Percentiles rank a stretch among this genome's conserved stretches.
Conservation (phyloP, 2,329 filamentous ascomycete genomes). For the Paraphoma chrysanthemicola region DNA sequence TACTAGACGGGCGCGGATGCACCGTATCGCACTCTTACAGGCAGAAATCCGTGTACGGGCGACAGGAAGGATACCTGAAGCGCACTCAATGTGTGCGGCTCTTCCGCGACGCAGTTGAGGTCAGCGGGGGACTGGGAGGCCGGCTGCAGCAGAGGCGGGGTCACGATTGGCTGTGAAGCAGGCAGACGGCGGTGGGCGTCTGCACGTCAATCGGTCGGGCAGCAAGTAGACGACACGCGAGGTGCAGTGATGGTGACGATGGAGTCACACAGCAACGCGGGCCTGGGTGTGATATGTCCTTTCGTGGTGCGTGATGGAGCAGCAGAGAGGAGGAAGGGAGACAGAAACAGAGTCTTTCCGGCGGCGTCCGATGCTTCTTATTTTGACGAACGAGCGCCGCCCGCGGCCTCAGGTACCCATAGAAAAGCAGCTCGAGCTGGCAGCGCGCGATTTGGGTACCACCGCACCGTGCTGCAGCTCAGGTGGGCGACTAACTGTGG, state of each 20-base stretch:
- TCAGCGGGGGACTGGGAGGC: constrained; percentile 24
- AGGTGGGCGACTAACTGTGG: constrained; percentile 34
- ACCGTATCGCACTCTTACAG: constrained; percentile 24
- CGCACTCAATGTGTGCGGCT: constrained; percentile 32
- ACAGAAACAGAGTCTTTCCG: constrained; percentile 16
- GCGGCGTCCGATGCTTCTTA: constrained; percentile 36
- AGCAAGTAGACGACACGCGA: constrained; percentile 31
- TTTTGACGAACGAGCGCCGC: constrained; percentile 21
- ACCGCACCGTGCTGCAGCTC: constrained; percentile 28
- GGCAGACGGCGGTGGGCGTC: constrained; percentile 29
- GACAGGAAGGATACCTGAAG: constrained; percentile 30
- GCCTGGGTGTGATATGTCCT: not conserved
- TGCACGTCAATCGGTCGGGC: constrained; percentile 45
- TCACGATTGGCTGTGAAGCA: constrained; percentile 31
- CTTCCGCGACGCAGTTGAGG: constrained; percentile 31
- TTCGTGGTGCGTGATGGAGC: constrained; percentile 12
- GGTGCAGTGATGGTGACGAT: constrained; percentile 8
- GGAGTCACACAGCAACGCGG: constrained; percentile 22
- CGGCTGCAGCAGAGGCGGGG: constrained; percentile 30
- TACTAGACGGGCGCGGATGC: constrained; percentile 20
- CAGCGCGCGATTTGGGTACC: constrained; percentile 33
- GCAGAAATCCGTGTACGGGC: constrained; percentile 20
- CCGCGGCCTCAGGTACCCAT: constrained; percentile 33
- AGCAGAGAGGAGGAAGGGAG: constrained; percentile 21
- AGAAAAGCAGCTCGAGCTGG: constrained; percentile 28